Conservation (phyloP, 805 yeast species). For the Dipodascus geniculatus region DNA sequence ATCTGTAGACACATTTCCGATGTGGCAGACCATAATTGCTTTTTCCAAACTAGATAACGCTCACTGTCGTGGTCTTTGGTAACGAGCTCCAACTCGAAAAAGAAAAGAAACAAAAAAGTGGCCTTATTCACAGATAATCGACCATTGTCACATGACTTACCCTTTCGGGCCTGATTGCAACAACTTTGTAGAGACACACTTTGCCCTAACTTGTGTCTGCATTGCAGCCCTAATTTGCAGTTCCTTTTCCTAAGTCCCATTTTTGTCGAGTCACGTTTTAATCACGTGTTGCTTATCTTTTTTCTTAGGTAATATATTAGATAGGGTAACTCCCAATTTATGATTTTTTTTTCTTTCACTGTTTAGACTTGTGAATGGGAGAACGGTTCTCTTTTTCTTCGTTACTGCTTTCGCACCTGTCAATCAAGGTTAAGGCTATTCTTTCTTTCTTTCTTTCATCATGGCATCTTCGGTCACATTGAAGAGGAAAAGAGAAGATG, state of each 20-base stretch:
- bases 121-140: not conserved
- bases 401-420: not conserved
- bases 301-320: not conserved
- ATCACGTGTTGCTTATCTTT: not conserved
- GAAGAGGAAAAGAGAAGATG: constrained; percentile 1
- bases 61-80: not conserved
- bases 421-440: too few species aligned
- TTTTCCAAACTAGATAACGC: not conserved
- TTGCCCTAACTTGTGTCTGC: not conserved
- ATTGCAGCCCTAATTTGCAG: not conserved
- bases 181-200: not conserved
- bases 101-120: not conserved
- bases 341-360: not conserved
- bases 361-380: not conserved
- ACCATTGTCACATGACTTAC: not conserved
- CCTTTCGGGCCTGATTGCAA: not conserved
- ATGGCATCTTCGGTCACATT: not conserved
- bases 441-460: too few species aligned
- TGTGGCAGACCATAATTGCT: not conserved
- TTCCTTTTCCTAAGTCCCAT: too few species aligned
- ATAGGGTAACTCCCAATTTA: not conserved
- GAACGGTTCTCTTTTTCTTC: not conserved
- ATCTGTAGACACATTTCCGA: not conserved
- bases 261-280: too few species aligned
- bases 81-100: not conserved